Percentiles rank a stretch among this genome's conserved stretches.
phyloP scores from a whole-genome alignment of 2,329 filamentous ascomycete species.

The Chaetomium globosum region DNA sequence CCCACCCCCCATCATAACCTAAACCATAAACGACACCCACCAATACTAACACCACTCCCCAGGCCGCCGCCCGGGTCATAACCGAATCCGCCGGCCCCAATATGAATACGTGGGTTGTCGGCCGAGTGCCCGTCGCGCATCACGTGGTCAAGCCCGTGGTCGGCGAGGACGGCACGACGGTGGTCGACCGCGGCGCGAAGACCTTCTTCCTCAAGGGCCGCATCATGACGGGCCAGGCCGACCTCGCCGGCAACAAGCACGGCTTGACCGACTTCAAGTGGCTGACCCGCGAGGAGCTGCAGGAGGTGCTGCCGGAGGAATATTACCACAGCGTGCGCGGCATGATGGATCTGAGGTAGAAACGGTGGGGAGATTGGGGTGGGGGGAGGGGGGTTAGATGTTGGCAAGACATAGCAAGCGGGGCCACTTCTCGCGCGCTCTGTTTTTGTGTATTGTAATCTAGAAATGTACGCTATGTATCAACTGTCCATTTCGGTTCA shows the following conservation, averaged over 20 bases:
- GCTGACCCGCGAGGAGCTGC: conserved; percentile 86
- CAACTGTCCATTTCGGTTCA: conserved; percentile 6
- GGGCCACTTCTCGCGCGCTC: conserved; percentile 1
- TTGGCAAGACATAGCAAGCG: conserved; percentile 14
- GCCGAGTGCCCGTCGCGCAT: conserved; percentile 85
- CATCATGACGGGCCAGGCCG: conserved; percentile 95
- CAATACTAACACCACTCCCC: conserved; percentile 26
- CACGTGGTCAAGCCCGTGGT: conserved; percentile 59
- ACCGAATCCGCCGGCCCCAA: conserved; percentile 79
- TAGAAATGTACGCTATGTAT: conserved; percentile 30
- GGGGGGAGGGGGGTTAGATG: too few relatives aligned
- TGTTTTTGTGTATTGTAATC: conserved; percentile 23
- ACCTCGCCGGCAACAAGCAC: conserved; percentile 71
- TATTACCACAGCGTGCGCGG: conserved; percentile 79
- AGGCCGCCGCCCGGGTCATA: conserved; percentile 83
- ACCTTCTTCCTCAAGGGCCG: conserved; percentile 94
- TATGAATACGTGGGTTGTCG: conserved; percentile 99
- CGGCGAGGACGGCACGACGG: conserved; percentile 46
- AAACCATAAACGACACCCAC: not conserved
- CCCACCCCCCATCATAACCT: not conserved
- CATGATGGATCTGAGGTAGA: conserved; percentile 77
- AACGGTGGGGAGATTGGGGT: not conserved
- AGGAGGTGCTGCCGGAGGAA: conserved; percentile 62
- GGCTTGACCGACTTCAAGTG: conserved; percentile 85
- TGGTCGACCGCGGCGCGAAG: conserved; percentile 68